Evolutionary conservation across 352 stramenopile genomes (phyloP), one percentile per base, ranked within the genome.

Genomic region (Thalassiosira livingstoniorum): DNA sequence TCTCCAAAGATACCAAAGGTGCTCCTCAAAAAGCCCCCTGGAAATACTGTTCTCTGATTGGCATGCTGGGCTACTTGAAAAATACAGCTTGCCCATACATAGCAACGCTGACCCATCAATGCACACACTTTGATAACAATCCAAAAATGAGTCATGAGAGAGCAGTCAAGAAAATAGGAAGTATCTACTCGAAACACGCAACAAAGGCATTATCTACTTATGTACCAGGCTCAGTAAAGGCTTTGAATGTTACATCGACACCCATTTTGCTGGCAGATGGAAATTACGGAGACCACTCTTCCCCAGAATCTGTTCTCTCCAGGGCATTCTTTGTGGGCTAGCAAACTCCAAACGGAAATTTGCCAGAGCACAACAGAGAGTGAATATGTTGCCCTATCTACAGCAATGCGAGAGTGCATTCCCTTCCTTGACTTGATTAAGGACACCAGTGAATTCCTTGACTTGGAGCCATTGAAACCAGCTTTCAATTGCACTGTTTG

Each of bases 281-380:
- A n/a, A n/a, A n/a, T n/a, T n/a, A n/a, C n/a, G n/a, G n/a, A n/a
- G n/a, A n/a, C n/a, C n/a, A n/a, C n/a, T n/a, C n/a, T n/a, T n/a
- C 27, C 25, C 60, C 77, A 34, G 42, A 85, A 77, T 53, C 25
- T 37, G 42, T 68, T 4, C 23, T 73, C 69, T 83, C 66, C 2
- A 29, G 37, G n/a, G 63, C 34, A 32, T 68, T 75, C 5, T 85
- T 78, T 34, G 35, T 87, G 80, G 80, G 62, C 61, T 43, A 78
- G 62, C 3, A 60, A 87, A 35, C 35, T 87, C 2, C 80, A 87
- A 71, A 82, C 62, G 2, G 75, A 85, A 60, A 81, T 81, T 58
- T 11, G 11, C 11, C 47, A 29, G 4, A 64, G 55, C 31, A 64
- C 55, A 34, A 66, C 32, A 77, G 29, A 74, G 43, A 15, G 5